Percentiles rank a stretch among this genome's conserved stretches.
Evolutionary conservation across 495 filamentous ascomycete species (phyloP).

Genomic region (Sporormia fimetaria): DNA sequence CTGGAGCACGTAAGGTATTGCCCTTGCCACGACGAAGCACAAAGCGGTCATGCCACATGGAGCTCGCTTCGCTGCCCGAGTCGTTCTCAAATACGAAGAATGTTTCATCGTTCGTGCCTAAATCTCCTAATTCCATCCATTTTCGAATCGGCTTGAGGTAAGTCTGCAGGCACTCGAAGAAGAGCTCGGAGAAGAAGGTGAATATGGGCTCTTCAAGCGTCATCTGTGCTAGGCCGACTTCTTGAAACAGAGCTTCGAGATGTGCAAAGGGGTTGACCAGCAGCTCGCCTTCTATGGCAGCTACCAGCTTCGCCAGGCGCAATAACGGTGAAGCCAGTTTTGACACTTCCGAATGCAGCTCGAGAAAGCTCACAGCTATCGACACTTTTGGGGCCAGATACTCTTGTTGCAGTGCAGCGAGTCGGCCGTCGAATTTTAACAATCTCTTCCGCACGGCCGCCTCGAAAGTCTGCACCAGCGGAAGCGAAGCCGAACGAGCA

Average conservation of each 20-base stretch:
- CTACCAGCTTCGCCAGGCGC: conserved; percentile 41
- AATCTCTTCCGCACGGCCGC: conserved; percentile 38
- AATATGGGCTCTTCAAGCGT: conserved; percentile 51
- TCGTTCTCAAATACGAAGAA: conserved; percentile 62
- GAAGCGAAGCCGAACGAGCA: conserved; percentile 30
- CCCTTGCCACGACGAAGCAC: conserved; percentile 44
- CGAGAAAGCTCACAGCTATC: conserved; percentile 45
- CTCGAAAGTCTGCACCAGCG: conserved; percentile 47
- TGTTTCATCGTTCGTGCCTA: conserved; percentile 48
- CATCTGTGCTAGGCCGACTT: conserved; percentile 56
- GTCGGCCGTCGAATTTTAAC: conserved; percentile 33
- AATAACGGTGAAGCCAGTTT: conserved; percentile 40
- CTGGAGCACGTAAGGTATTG: conserved; percentile 52
- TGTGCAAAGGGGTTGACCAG: conserved; percentile 22
- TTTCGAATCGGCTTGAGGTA: conserved; percentile 66
- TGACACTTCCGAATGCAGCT: conserved; percentile 50
- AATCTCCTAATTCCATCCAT: conserved; percentile 77
- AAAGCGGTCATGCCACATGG: conserved; percentile 69
- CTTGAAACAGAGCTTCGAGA: conserved; percentile 64
- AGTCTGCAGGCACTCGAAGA: conserved; percentile 71
- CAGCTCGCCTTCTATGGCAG: conserved; percentile 18
- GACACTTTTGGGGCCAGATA: conserved; percentile 33
- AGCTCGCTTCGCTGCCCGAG: conserved; percentile 46
- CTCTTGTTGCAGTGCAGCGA: conserved; percentile 38
- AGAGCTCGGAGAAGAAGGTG: conserved; percentile 50